A percentile compares a stretch with the other conserved stretches of the same genome.
These are phyloP conservation scores for Cerioporus squamosus DNA, from an alignment of 1,284 basidiomycete genomes.

Conservation along the genomic window DNA sequence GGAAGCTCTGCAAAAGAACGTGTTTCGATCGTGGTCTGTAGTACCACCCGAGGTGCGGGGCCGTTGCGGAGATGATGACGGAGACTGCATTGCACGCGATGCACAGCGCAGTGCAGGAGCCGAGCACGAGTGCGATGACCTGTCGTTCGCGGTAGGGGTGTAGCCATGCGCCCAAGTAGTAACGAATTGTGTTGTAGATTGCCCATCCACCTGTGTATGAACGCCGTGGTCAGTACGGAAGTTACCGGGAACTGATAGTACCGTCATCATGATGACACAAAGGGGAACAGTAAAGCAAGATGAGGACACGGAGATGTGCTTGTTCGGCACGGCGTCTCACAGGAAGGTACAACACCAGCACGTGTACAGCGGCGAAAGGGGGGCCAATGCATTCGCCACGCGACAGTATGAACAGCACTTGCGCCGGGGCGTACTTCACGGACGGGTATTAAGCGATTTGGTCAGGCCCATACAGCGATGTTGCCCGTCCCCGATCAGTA, in stretches of 20 bases:
- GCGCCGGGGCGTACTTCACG: too few relatives aligned
- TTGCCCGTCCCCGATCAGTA: too few relatives aligned
- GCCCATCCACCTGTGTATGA: slow-evolving; percentile 54
- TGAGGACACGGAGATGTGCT: too few relatives aligned
- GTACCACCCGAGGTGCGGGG: slow-evolving; percentile 43
- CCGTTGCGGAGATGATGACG: slow-evolving; percentile 46
- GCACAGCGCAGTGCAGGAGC: slow-evolving; percentile 59
- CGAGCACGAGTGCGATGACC: slow-evolving; percentile 55
- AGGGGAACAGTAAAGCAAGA: too few relatives aligned
- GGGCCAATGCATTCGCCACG: too few relatives aligned
- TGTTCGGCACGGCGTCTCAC: too few relatives aligned
- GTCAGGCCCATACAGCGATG: too few relatives aligned
- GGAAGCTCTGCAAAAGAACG: slow-evolving; percentile 27
- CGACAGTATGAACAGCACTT: too few relatives aligned
- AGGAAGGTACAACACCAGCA: too few relatives aligned
- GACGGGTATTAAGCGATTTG: too few relatives aligned
- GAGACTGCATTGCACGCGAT: slow-evolving; percentile 57
- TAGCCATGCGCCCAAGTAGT: slow-evolving; percentile 56
- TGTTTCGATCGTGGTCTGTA: slow-evolving; percentile 26
- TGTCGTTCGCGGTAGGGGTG: slow-evolving; percentile 45
- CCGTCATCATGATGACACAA: too few relatives aligned
- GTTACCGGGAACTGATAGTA: neutral
- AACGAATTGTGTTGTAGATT: slow-evolving; percentile 62
- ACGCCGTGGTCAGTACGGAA: neutral
- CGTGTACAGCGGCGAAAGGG: too few relatives aligned